Evolutionary conservation across 169 alveolate genomes (phyloP).

Genomic region (Plasmodium ovale): DNA sequence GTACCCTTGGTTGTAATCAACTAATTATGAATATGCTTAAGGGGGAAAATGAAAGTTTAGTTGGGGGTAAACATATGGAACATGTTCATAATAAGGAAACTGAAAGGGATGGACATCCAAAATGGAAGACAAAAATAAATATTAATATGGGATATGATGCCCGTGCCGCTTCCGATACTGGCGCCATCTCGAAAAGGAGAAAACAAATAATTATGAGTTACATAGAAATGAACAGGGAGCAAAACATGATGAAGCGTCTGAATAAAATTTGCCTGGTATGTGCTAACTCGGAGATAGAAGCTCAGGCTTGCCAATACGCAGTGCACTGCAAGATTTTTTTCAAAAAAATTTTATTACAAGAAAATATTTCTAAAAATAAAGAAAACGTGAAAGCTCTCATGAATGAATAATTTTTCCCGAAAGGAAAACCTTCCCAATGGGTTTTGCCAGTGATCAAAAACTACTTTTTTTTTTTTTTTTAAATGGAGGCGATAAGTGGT

Average conservation of each 20-base stretch:
- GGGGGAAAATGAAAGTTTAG: not conserved
- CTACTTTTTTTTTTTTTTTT: no score
- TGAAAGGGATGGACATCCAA: not conserved
- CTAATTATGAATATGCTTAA: not conserved
- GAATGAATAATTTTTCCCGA: not conserved
- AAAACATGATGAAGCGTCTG: slow-evolving; percentile 45
- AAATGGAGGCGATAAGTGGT: no score
- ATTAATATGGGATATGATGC: slow-evolving; percentile 19
- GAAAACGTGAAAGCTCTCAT: slow-evolving; percentile 27
- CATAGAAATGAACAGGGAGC: slow-evolving; percentile 51
- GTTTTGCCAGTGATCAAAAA: no score
- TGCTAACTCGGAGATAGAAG: slow-evolving; percentile 76
- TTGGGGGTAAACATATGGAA: not conserved
- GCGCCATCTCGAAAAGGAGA: not conserved
- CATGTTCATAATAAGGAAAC: not conserved
- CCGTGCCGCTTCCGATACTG: no score
- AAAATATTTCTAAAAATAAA: slow-evolving; percentile 47
- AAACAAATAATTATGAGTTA: slow-evolving; percentile 54
- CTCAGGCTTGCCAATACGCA: slow-evolving; percentile 79
- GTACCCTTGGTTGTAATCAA: no score
- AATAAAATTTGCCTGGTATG: slow-evolving; percentile 76
- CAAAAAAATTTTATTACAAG: slow-evolving; percentile 59
- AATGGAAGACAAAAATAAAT: slow-evolving; percentile 5
- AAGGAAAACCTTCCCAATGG: not conserved
- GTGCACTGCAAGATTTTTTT: slow-evolving; percentile 77